Evolutionary conservation across 257 asterid genomes (phyloP), one percentile per base, ranked within the genome.

Genomic region (Plantago major): DNA sequence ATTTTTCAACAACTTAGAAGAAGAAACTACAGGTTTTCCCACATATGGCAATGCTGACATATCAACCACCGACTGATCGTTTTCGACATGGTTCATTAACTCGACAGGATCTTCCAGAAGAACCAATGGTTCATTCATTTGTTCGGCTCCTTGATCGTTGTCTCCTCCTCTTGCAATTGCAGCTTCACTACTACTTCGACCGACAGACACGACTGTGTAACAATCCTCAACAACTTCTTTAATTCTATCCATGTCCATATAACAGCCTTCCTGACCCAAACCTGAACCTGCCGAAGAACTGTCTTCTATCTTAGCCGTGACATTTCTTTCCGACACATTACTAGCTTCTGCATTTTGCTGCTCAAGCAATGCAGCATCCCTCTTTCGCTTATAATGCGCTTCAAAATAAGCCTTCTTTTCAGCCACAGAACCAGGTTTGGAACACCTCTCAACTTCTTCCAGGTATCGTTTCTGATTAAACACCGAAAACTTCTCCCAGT

Each of bases 351-450:
- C 79, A 40, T 59, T 84, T 58, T 76, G 79, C 69, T 81, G 84
- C 79, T 80, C 84, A 11, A 79, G 78, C 78, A 84, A 73, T 0
- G 78, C 76, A 58, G 88, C 87, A 56, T 94, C 90, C 75, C 86
- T 80, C 72, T 81, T 78, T 60, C 79, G 82, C 80, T 82, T 88
- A 70, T 79, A 81, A 68, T 83, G 96, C 62, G 95, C 96, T 77
- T 91, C 98, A 15, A 91, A 88, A 71, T 81, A 86, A 63, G 98
- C 96, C 77, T 82, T 91, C 85, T 86, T 91, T 76, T 76, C 94
- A 52, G 98, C 98, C 68, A 90, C 96, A 64, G 96, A 83, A 68
- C 98, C 98, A 51, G 98, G 98, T 67, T 57, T 85, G 18, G 96
- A 75, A 53, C 74, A 88, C 79, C 65, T 88, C 85, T 82, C 89